Evolutionary conservation across 768 basidiomycete genomes (phyloP), one percentile per base, ranked within the genome.

Genomic region (Naganishia onofrii): DNA sequence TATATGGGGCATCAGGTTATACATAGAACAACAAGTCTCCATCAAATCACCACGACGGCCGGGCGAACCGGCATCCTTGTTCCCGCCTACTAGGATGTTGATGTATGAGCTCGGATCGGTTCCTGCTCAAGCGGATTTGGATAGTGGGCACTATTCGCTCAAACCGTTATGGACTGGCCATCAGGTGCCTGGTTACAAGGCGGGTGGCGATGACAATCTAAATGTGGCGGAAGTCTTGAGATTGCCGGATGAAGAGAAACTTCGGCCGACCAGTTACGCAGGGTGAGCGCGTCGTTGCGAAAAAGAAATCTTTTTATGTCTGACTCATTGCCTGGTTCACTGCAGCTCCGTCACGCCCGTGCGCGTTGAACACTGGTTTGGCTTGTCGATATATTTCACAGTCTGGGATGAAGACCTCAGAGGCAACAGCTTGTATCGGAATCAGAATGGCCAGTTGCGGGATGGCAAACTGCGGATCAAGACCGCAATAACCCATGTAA

Each of bases 261-360:
- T 78, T n/a, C 55, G 78, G 54, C 78, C 79, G 48, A 73, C 75
- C 8, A 80, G 77, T 3, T 70, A 70, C 67, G 70, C 73, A 4
- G 78, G 77, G 79, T 80, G 72, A 71, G 76, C 74, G 15, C 7
- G 4, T 19, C 2, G n/a, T 10, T 6, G 19, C n/a, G n/a, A n/a
- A n/a, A n/a, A 4, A 3, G 2, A 3, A 31, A 5, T 13, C 3
- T 2, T 23, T 13, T 38, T 19, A 70, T 68, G n/a, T 60, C 31
- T 48, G 3, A 0, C 52, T 51, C 12, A 29, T 15, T 19, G 15
- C 48, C 21, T n/a, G 3, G 21, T 23, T 46, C 32, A 2, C 7
- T 29, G 5, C 54, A 80, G 79, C 0, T 79, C 78, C 0, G 74
- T 77, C 52, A 79, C 79, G 21, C 79, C 79, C 3, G 78, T 80